Base-by-base conservation (phyloP, 2,329 filamentous ascomycete species). In the Exophiala lecanii-corni region DNA sequence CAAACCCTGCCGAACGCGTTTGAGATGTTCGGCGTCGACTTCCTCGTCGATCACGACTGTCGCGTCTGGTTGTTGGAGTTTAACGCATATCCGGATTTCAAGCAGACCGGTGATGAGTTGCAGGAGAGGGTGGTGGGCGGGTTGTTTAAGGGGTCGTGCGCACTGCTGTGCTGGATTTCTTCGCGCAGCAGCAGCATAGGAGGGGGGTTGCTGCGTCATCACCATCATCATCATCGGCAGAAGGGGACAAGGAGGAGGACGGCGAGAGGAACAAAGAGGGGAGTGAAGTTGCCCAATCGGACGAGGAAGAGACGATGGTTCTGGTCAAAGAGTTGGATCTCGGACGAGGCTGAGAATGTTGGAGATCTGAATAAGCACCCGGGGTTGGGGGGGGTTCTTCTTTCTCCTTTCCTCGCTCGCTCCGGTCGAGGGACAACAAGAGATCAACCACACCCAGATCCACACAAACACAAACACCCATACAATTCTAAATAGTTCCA, bases 31-130 rank as follows among this genome's bases (percentile, higher is more conserved):
- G 92, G 92, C 0, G 65, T 97, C 31, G 92, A 98, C 62, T 98
- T 92, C 60, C 64, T 98, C 57, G 81, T 96, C 7, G 86, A 89
- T 57, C 73, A 61, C 0, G 57, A 62, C 6, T 82, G 79, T 0
- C 72, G 59, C 3, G 77, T 80, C 3, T 96, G 82, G 80, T 62
- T 98, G 58, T 69, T 98, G 43, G 92, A 98, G 69, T 78, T 94
- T 21, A 98, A 98, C 69, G 87, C 91, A 0, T 98, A 94, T 66
- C 92, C 92, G 7, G 92, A 98, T 68, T 97, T 97, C 60, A 81
- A 78, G 59, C 91, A 97, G 76, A 95, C 89, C 12, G 92, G 92
- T 0, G 74, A 75, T 5, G 82, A 85, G 43, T 65, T 94, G 52
- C 79, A 75, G 59, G 76, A 67, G 32, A 53, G 69, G 0, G 65